These are phyloP conservation scores for Lachancea sp. DNA, from an alignment of 805 yeast genomes.

Conservation along the genomic window DNA sequence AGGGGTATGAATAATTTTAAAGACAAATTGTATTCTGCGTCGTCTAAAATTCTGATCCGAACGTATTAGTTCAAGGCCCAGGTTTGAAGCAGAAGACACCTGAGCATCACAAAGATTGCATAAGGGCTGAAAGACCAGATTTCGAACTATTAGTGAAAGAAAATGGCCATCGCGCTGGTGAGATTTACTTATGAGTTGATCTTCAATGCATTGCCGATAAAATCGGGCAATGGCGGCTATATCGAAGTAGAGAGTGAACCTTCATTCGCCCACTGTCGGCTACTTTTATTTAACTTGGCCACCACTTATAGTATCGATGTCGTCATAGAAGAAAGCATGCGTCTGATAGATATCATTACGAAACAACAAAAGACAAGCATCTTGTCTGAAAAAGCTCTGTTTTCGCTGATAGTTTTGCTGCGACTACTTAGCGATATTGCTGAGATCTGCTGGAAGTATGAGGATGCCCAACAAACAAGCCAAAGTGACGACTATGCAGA, in stretches of 20 bases:
- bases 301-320: conserved; percentile 11
- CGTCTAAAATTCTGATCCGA: too few relatives aligned
- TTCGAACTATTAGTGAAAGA: not conserved
- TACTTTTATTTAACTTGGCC: conserved; percentile 13
- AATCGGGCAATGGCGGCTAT: conserved; percentile 5
- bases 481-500: conserved; percentile 11
- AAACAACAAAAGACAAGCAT: conserved; percentile 4
- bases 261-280: conserved; percentile 11
- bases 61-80: too few relatives aligned
- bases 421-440: conserved; percentile 38
- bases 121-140: not conserved
- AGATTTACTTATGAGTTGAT: conserved; percentile 8
- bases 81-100: too few relatives aligned
- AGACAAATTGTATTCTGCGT: too few relatives aligned
- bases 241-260: conserved; percentile 18
- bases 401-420: conserved; percentile 34
- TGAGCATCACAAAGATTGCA: too few relatives aligned
- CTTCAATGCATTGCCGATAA: conserved; percentile 10
- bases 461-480: conserved; percentile 10
- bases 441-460: conserved; percentile 37
- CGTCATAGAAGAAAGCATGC: conserved; percentile 12
- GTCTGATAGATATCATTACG: conserved; percentile 7
- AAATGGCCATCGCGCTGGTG: conserved; percentile 2
- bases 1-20: too few relatives aligned
- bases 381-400: conserved; percentile 13